Base-by-base conservation (phyloP, 208 protist genomes). In the Novymonas esmeraldas region DNA sequence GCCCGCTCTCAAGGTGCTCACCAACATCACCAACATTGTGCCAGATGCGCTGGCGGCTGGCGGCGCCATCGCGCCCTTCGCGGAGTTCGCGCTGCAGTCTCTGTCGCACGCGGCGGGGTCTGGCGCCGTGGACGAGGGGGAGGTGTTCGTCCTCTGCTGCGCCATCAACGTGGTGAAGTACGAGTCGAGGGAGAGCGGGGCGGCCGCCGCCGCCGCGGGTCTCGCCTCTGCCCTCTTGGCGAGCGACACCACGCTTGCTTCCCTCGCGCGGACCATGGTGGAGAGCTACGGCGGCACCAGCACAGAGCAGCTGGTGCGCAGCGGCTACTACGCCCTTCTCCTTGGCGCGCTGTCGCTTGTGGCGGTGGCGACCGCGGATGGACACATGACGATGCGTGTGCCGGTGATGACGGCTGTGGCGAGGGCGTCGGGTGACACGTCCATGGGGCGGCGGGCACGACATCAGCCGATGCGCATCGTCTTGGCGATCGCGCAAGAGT, bases 401-500 rank as follows among this genome's bases (percentile, higher is more conserved):
- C 74, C 69, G 0, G 85, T 93, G 16, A 85, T 92, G 44, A 89
- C 84, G 2, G 83, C 87, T 26, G 73, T 95, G 2, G 79, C 76
- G 20, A 41, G 70, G 10, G 83, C 78, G 2, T 76, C 80, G 4
- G 56, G 66, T 18, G 71, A 46, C 26, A 77, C 81, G 29, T 44
- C 33, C 18, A 33, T 78, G 10, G 72, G 72, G 3, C 70, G 51
- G 22, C 55, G 39, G 13, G 49, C 69, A 5, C 69, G 36, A 22
- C 28, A 51, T 26, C 73, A 84, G 42, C 91, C 88, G 4, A 87
- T 95, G 90, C 72, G 70, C 9, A 41, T 90, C 16, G 81, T 95
- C 34, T 87, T 90, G 2, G 92, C 82, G 9, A 85, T 97, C 55
- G 45, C 95, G 11, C 92, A 97, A 60, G 89, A 97, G 63, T 95